Evolutionary conservation across 2,329 filamentous ascomycete genomes (phyloP), one percentile per base, ranked within the genome.

Genomic region (Metarhizium sp.): DNA sequence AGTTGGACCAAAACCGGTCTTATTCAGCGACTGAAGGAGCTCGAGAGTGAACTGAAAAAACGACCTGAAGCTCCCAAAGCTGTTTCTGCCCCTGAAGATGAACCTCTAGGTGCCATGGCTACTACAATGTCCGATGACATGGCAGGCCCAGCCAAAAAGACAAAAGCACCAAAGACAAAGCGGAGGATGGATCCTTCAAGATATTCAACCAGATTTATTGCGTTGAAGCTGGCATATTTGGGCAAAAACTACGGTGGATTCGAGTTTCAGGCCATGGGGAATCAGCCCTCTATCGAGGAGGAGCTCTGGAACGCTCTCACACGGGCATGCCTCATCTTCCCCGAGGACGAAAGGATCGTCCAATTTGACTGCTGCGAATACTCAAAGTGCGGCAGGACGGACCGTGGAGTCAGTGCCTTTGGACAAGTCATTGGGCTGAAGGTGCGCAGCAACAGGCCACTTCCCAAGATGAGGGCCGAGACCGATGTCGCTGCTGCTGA

Each of bases 401-500:
- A 99, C 68, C 80, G 85, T 54, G 94, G 94, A 13, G 94, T 99
- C 40, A 96, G 91, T 70, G 92, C 94, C 3, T 99, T 99, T 73
- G 94, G 94, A 0, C 94, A 99, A 74, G 94, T 99, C 56, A 84
- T 99, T 65, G 88, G 85, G 0, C 73, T 99, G 45, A 76, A 87
- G 55, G 85, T 99, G 16, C 79, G 92, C 66, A 96, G 92, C 70
- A 88, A 87, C 63, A 76, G 81, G 61, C 90, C 90, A 1, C 66
- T 86, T 52, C 71, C 71, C 2, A 64, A 62, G 57, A 68, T 59
- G 63, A 60, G 57, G 58, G 59, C 48, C 7, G 61, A 60, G 11
- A 50, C 53, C 46, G 60, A 59, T 13, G 55, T 69, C 61, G 59
- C 62, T 50, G 55, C 67, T 61, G 52, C 55, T 6, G 62, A 45